Evolutionary conservation across 805 yeast species (phyloP), one percentile per base, ranked within the genome.

Genomic region (Cyberlindnera veronae): DNA sequence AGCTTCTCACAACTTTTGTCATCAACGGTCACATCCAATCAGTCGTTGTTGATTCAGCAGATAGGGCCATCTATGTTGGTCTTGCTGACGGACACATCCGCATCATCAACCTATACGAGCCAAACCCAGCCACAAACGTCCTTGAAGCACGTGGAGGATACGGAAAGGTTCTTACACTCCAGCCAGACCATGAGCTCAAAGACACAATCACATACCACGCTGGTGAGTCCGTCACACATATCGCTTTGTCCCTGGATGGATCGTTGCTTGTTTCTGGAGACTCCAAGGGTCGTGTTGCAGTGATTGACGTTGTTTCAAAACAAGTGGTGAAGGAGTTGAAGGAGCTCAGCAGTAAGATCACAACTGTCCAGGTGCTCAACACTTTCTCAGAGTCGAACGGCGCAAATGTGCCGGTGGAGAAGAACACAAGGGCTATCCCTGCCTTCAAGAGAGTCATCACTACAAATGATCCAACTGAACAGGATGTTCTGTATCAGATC

Each of bases 241-340:
- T 89, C 37, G 68, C 66, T 2, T 61, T 85, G 3, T 78, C 89
- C 6, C 64, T 84, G 54, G 97, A 90, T 57, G 95, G 91, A 5
- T 77, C 90, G 14, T 60, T 67, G 27, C 53, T 90, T 6, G 65
- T 84, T 3, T 76, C 88, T 6, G 97, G 96, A 26, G 95, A 86
- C 56, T 60, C 71, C 0, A 27, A 36, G n/a, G 97, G 97, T 1
- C 69, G 74, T 21, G 76, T 86, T 2, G 73, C 74, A 29, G 69
- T 81, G 1, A 73, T 81, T 51, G 97, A 91, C 60, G 68, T 81
- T 6, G 74, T 70, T 13, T 79, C 91, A 1, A 80, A 76, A 54
- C 93, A 84, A 60, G 77, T 79, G 14, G 66, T 77, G 20, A 79
- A 76, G 54, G 71, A 76, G n/a, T 65, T 80, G 46, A 73, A 67